Evolutionary conservation across 257 asterid species (phyloP).

Genomic region (Primulina eburnea): DNA sequence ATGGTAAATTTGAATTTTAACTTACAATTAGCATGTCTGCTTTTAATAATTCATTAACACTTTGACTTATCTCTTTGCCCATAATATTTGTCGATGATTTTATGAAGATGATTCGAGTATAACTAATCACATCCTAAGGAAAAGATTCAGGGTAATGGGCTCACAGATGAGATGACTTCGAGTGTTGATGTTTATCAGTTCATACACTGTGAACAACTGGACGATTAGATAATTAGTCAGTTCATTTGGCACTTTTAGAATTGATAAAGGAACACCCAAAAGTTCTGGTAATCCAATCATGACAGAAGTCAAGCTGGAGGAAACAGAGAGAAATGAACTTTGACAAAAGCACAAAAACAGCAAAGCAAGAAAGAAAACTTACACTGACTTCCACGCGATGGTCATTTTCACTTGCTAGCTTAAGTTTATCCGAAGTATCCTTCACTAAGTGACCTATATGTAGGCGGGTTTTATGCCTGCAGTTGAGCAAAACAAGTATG

Average conservation of each 20-base stretch:
- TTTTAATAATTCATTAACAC: too few species aligned
- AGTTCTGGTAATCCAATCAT: background rate
- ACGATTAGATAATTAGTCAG: background rate
- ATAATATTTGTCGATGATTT: background rate
- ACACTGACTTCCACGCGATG: conserved; percentile 68
- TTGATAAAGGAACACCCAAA: conserved; percentile 7
- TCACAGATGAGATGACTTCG: conserved; percentile 5
- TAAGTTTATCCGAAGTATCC: conserved; percentile 79
- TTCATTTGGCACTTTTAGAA: background rate
- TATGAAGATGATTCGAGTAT: background rate
- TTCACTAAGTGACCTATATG: conserved; percentile 67
- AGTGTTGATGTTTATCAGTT: background rate
- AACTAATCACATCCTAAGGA: background rate
- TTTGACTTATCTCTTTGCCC: background rate
- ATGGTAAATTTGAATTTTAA: background rate
- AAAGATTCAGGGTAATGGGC: background rate
- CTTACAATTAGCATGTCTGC: background rate
- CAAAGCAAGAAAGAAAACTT: conserved; percentile 30
- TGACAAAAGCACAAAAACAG: conserved; percentile 10
- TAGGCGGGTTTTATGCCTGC: conserved; percentile 40
- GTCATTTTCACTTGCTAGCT: conserved; percentile 82
- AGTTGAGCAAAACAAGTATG: background rate
- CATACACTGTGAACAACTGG: background rate
- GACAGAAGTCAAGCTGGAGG: conserved; percentile 15
- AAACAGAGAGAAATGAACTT: background rate